phyloP scores from a whole-genome alignment of 116 monocot genomes.

The Iris pallida region DNA sequence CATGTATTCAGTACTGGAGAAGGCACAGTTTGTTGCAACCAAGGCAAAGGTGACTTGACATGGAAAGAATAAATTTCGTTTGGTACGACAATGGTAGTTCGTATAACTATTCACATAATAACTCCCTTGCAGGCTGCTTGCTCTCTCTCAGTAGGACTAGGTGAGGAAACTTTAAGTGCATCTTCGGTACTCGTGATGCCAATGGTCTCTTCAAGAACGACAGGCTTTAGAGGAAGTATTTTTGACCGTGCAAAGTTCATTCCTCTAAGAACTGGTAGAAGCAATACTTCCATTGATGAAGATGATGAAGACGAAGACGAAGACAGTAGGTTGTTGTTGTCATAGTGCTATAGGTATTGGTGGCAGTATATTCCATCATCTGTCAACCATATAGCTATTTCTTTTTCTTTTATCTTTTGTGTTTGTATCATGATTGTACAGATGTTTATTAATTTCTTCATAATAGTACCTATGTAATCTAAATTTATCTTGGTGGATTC shows the following conservation, averaged over 20 bases:
- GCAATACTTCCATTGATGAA: constrained; percentile 29
- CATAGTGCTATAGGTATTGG: constrained; percentile 15
- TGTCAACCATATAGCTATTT: constrained; percentile 7
- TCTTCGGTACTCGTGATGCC: constrained; percentile 95
- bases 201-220: constrained; percentile 85
- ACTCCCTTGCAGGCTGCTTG: constrained; percentile 64
- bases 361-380: constrained; percentile 15
- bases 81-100: not conserved
- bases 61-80: not conserved
- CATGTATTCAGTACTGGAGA: constrained; percentile 22
- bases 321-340: constrained; percentile 40
- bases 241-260: constrained; percentile 50
- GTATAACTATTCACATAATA: not conserved
- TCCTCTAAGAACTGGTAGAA: constrained; percentile 26
- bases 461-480: constrained; percentile 1
- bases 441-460: constrained; percentile 8
- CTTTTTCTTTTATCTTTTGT: not conserved
- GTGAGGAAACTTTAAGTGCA: constrained; percentile 68
- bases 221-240: constrained; percentile 63
- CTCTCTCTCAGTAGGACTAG: constrained; percentile 63
- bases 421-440: constrained; percentile 26
- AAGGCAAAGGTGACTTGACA: constrained; percentile 68
- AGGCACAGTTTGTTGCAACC: constrained; percentile 30
- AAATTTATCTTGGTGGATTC: too few species aligned
- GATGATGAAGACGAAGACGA: constrained; percentile 21